Base-by-base conservation (phyloP, 225 moss, liverwort and hornwort genomes). In the Sphagnum contortum region DNA sequence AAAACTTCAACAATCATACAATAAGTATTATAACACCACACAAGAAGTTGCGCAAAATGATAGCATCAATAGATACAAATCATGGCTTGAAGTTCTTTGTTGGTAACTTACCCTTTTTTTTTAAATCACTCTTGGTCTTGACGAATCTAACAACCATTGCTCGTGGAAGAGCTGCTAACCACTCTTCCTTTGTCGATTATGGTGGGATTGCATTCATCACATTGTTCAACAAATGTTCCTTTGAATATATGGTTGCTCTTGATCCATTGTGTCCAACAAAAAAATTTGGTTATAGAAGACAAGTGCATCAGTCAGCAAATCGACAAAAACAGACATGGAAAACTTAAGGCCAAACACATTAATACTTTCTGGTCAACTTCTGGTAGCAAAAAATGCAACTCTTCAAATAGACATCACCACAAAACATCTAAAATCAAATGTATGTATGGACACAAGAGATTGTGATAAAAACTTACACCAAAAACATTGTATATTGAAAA, bases 111-210 rank as follows among this genome's bases (percentile, higher is more conserved):
- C 82, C 82, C 69, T 81, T 81, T 2, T 70, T 79, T 63, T 86
- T 83, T 63, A 88, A 88, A 64, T 92, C 92, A 52, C 84, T 89
- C 7, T 92, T 89, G 9, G 92, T 92, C 76, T 92, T 89, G 64
- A 92, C 89, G 50, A 92, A 92, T n/a, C 89, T 89, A 47, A 80
- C 81, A 54, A 92, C 92, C 69, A 92, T 72, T 6, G 89, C 92
- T 49, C 81, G 76, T 4, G 92, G 92, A 7, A 89, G 65, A 48
- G 86, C 83, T 3, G 78, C 85, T 12, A 77, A 72, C 89, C 87
- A 92, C 53, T 92, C 85, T 5, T 73, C 81, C n/a, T 86, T 66
- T 56, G 48, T 73, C 14, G 86, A 74, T 3, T 83, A 81, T 0
- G 83, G 66, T 2, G 85, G 89, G 51, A 92, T 77, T 44, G 85